A percentile compares a stretch with the other conserved stretches of the same genome.
phyloP scores from a whole-genome alignment of 768 basidiomycete genomes.

The Russula griseocarnosa region DNA sequence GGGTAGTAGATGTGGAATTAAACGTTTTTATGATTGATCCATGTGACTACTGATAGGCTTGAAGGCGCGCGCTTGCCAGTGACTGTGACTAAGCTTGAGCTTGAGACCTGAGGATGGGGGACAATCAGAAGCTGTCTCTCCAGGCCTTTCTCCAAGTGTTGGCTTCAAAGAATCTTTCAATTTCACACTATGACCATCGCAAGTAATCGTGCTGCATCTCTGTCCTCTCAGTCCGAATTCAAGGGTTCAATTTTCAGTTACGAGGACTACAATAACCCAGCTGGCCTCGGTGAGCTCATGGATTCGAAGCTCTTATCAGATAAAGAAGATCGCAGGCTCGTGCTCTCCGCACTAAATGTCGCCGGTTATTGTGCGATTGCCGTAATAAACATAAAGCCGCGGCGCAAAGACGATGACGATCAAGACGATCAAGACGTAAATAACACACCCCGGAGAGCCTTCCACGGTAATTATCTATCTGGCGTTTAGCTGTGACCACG shows the following conservation, averaged over 20 bases:
- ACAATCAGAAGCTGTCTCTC: slow-evolving; percentile 28
- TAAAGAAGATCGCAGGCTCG: slow-evolving; percentile 59
- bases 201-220: slow-evolving; percentile 33
- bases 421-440: neutral
- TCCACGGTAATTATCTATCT: slow-evolving; percentile 14
- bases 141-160: slow-evolving; percentile 37
- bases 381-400: slow-evolving; percentile 16
- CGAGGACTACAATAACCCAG: slow-evolving; percentile 61
- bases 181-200: slow-evolving; percentile 35
- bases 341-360: slow-evolving; percentile 58
- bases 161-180: slow-evolving; percentile 30
- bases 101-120: too few relatives aligned
- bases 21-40: neutral
- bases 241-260: slow-evolving; percentile 46
- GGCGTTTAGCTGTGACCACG: too few relatives aligned
- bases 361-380: slow-evolving; percentile 49
- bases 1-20: slow-evolving; percentile 7
- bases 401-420: too few relatives aligned
- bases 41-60: neutral
- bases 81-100: too few relatives aligned
- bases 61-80: too few relatives aligned
- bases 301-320: slow-evolving; percentile 55
- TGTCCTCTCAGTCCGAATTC: neutral
- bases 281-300: slow-evolving; percentile 53
- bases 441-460: slow-evolving; percentile 5